Evolutionary conservation across 495 filamentous ascomycete species (phyloP).

Genomic region (Talaromyces borbonicus): DNA sequence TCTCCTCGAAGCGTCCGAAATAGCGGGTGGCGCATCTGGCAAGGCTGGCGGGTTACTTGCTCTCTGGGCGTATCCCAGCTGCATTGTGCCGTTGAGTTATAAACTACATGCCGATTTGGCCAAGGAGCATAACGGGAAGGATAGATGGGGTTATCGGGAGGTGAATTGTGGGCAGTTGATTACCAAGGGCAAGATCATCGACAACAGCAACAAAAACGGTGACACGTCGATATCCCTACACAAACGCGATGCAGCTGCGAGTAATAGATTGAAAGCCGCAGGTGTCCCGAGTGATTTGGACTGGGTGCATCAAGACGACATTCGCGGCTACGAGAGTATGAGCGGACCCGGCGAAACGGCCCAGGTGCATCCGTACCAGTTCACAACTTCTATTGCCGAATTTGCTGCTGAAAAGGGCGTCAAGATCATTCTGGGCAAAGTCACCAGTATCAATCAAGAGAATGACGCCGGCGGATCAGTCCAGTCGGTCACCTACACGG

Average conservation of each 20-base stretch:
- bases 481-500: constrained; percentile 62
- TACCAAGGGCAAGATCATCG: constrained; percentile 41
- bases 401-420: constrained; percentile 69
- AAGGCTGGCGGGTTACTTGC: constrained; percentile 91
- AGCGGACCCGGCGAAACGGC: constrained; percentile 70
- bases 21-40: constrained; percentile 86
- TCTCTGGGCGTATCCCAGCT: constrained; percentile 84
- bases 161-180: constrained; percentile 67
- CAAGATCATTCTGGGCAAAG: constrained; percentile 58
- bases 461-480: constrained; percentile 45
- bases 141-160: constrained; percentile 80
- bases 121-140: constrained; percentile 69
- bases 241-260: constrained; percentile 58
- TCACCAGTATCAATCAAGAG: constrained; percentile 49
- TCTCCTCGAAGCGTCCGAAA: constrained; percentile 77
- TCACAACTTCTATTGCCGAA: constrained; percentile 78
- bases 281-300: constrained; percentile 71
- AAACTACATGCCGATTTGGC: constrained; percentile 74
- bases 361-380: constrained; percentile 89
- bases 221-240: constrained; percentile 46
- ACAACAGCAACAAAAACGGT: constrained; percentile 24
- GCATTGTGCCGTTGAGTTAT: constrained; percentile 81
- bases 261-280: constrained; percentile 47
- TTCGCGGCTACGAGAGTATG: constrained; percentile 74
- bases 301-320: constrained; percentile 64